Evolutionary conservation across 495 filamentous ascomycete genomes (phyloP).

Genomic region (Cenococcum geophilum): DNA sequence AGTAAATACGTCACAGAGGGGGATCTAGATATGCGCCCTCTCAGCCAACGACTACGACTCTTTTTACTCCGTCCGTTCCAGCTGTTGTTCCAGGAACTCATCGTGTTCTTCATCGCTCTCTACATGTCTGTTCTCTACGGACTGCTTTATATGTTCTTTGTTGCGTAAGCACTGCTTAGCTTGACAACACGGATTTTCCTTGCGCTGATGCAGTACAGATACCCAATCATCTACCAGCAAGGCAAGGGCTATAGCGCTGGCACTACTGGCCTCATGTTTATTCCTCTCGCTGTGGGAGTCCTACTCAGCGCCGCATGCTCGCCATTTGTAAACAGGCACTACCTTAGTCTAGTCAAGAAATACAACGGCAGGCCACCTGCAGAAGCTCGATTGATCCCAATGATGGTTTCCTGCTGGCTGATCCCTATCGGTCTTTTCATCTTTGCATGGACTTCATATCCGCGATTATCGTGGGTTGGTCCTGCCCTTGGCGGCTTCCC

Average conservation of each 20-base stretch:
- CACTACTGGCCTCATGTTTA: conserved; percentile 75
- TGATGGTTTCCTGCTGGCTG: conserved; percentile 80
- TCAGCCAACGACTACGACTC: conserved; percentile 56
- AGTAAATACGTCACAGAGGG: conserved; percentile 60
- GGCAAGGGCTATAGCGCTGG: conserved; percentile 68
- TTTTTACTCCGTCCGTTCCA: conserved; percentile 73
- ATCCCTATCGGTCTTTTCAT: conserved; percentile 74
- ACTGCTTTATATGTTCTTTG: conserved; percentile 78
- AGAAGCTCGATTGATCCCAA: conserved; percentile 70
- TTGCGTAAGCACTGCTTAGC: conserved; percentile 42
- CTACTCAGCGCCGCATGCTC: conserved; percentile 58
- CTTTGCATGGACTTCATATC: conserved; percentile 77
- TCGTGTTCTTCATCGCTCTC: conserved; percentile 68
- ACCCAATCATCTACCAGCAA: conserved; percentile 69
- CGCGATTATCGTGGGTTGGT: conserved; percentile 59
- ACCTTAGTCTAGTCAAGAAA: conserved; percentile 54
- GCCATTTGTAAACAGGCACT: conserved; percentile 70
- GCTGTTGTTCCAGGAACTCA: conserved; percentile 70
- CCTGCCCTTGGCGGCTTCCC: conserved; percentile 67
- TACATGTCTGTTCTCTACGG: conserved; percentile 79
- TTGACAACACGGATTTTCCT: neutral
- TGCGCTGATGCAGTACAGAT: conserved; percentile 41
- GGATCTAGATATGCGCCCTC: conserved; percentile 62
- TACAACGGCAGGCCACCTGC: conserved; percentile 65
- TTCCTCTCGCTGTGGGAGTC: conserved; percentile 65